Evolutionary conservation across 176 grass and related monocot genomes (phyloP), one percentile per base, ranked within the genome.

Genomic region (Aegilops umbellulata): DNA sequence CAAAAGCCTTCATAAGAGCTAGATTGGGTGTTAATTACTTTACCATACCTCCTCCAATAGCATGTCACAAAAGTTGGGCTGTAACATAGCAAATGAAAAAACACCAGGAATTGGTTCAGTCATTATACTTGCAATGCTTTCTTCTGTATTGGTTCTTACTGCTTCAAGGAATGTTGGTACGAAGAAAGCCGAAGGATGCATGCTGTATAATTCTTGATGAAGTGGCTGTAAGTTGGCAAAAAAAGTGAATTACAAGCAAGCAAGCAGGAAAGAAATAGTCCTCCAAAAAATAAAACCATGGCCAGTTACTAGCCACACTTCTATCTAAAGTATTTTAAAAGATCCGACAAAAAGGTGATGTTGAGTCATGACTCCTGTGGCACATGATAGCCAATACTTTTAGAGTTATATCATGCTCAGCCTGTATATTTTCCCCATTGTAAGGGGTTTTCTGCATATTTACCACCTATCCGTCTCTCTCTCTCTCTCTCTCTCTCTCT

Each of bases 41-140:
- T 70, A 57, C 7, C 64, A 41, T 90, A 98, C 95, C 95, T 98
- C 95, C 73, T 98, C 90, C 77, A 95, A 77, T 81, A 98, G 83
- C 84, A 95, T 92, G 80, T 95, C 89, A 70, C 95, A 98, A 69
- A 98, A 98, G 44, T 39, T 74, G 11, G 93, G 88, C 70, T 94
- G 91, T 88, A 98, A 83, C 96, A 98, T 98, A 87, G 90, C 86
- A 93, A 98, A 95, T 26, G 96, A 89, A 95, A 89, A 95, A 90
- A 98, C 90, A 73, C 96, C 96, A 91, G 96, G 91, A 74, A 80
- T 89, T 82, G 93, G 93, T 69, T 94, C 90, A 17, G 90, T 90
- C 74, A 98, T 90, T 87, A 98, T 95, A 47, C 75, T 95, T 92
- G 70, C 90, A 85, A 95, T 87, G 75, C 93, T 94, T 83, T 95